phyloP scores from a whole-genome alignment of 768 basidiomycete genomes.

The Ramaria sp. region DNA sequence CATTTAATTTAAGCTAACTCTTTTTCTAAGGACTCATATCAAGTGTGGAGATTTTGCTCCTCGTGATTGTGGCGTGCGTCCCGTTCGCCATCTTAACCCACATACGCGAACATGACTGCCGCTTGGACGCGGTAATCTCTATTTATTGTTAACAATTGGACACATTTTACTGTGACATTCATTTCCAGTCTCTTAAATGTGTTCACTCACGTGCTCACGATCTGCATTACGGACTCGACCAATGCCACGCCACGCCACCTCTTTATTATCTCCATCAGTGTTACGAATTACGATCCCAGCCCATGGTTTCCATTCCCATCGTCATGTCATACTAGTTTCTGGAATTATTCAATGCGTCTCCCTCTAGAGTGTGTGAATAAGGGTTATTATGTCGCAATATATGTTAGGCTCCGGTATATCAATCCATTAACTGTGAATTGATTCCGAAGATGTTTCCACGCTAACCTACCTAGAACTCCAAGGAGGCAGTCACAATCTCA shows the following conservation, averaged over 20 bases:
- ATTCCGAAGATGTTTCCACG: too few relatives aligned
- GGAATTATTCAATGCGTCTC: too few relatives aligned
- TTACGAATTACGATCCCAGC: too few relatives aligned
- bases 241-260: background rate
- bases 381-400: too few relatives aligned
- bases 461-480: too few relatives aligned
- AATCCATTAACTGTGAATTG: too few relatives aligned
- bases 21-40: slow-evolving; percentile 53
- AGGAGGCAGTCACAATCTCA: too few relatives aligned
- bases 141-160: background rate
- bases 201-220: background rate
- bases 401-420: too few relatives aligned
- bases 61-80: slow-evolving; percentile 56
- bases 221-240: background rate
- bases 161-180: background rate
- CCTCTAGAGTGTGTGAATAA: too few relatives aligned
- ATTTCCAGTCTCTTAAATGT: too few relatives aligned
- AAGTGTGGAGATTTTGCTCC: slow-evolving; percentile 83
- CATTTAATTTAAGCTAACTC: background rate
- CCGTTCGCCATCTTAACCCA: background rate
- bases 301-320: background rate
- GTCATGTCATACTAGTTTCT: too few relatives aligned
- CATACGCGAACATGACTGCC: background rate
- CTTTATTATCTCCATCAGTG: too few relatives aligned
- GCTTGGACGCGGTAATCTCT: background rate